These are phyloP conservation scores for Cochlearia excelsa DNA, from an alignment of 345 rosid species.

Conservation along the genomic window DNA sequence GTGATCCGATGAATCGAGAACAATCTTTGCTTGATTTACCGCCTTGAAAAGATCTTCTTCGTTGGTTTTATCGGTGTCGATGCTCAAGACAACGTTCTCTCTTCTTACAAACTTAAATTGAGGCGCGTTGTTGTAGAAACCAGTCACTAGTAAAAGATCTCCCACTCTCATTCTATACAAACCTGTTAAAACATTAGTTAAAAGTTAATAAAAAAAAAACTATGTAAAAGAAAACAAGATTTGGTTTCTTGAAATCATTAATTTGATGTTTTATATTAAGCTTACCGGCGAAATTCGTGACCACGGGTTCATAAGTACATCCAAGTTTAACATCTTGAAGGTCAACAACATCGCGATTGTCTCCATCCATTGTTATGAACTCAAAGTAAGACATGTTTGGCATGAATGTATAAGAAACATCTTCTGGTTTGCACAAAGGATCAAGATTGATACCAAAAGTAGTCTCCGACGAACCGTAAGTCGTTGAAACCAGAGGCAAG, in stretches of 20 bases:
- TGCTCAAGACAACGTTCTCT: background rate
- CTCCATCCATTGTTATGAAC: conserved; percentile 46
- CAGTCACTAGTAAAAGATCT: background rate
- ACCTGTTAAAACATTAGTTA: conserved; percentile 36
- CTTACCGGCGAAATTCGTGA: conserved; percentile 40
- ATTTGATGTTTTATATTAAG: too few relatives aligned
- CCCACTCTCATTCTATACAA: conserved; percentile 10
- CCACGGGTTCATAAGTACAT: conserved; percentile 53
- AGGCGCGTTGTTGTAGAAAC: conserved; percentile 3
- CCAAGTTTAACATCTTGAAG: conserved; percentile 58
- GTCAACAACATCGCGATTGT: conserved; percentile 36
- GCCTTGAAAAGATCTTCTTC: conserved; percentile 7
- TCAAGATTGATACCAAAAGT: conserved; percentile 53
- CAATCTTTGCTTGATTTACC: background rate
- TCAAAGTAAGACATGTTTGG: conserved; percentile 69
- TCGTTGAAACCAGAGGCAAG: conserved; percentile 51
- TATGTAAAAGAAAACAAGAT: too few relatives aligned
- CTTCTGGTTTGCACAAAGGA: conserved; percentile 51
- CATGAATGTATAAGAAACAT: conserved; percentile 62
- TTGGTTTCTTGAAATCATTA: too few relatives aligned
- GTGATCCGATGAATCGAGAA: conserved; percentile 3
- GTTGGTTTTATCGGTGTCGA: background rate
- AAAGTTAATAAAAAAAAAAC: too few relatives aligned
- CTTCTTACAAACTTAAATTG: conserved; percentile 1
- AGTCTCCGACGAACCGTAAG: conserved; percentile 51